These are phyloP conservation scores for Xylaria sp. DNA, from an alignment of 2,329 filamentous ascomycete genomes.

Conservation along the genomic window DNA sequence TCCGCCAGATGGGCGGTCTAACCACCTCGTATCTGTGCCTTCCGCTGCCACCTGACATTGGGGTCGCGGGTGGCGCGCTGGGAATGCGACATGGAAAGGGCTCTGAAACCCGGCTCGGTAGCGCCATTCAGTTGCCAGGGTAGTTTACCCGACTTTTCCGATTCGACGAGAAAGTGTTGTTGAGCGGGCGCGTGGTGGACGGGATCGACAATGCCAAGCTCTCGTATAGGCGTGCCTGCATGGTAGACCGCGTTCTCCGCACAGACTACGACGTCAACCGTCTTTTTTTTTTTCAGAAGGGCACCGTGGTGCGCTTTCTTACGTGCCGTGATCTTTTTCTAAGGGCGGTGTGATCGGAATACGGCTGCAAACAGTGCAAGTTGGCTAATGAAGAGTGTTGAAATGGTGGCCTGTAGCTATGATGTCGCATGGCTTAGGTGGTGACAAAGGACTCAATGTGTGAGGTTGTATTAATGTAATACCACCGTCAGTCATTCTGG, in stretches of 20 bases:
- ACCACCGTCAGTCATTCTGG: not conserved
- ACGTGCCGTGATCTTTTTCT: not conserved
- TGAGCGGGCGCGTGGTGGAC: slow-evolving; percentile 10
- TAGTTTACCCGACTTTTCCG: slow-evolving; percentile 25
- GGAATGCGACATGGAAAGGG: slow-evolving; percentile 4
- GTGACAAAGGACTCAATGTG: not conserved
- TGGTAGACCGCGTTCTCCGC: slow-evolving; percentile 28
- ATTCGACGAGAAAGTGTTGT: slow-evolving; percentile 18
- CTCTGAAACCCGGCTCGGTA: slow-evolving; percentile 6
- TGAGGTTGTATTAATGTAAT: not conserved
- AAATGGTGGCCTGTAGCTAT: not conserved
- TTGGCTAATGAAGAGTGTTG: not conserved
- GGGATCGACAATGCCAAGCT: slow-evolving; percentile 37
- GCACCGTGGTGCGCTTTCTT: not conserved
- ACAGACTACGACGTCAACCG: slow-evolving; percentile 18
- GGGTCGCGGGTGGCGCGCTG: not conserved
- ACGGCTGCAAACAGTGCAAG: slow-evolving; percentile 1
- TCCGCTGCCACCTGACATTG: slow-evolving; percentile 23
- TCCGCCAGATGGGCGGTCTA: slow-evolving; percentile 9
- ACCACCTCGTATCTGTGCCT: slow-evolving; percentile 31
- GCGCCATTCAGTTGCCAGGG: slow-evolving; percentile 5
- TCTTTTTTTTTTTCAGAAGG: not conserved
- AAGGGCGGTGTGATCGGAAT: slow-evolving; percentile 3
- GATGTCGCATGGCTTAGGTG: slow-evolving; percentile 8
- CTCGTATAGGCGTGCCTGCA: slow-evolving; percentile 34